Base-by-base conservation (phyloP, 2,329 filamentous ascomycete genomes). In the Colletotrichum euphorbiae region DNA sequence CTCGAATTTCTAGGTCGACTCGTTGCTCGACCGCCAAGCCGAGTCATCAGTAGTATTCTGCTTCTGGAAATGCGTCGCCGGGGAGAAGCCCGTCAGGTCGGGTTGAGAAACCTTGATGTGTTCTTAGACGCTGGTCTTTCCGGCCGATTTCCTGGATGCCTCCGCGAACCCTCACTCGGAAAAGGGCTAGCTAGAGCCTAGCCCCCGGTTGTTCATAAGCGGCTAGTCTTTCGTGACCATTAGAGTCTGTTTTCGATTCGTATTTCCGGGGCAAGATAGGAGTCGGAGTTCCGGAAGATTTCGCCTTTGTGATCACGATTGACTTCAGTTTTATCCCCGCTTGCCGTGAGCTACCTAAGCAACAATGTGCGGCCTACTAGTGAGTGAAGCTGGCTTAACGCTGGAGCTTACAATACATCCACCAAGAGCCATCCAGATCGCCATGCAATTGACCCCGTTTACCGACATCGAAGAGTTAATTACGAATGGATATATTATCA, bases 231-330 rank as follows among this genome's bases (percentile, higher is more conserved):
- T n/a, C n/a, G n/a, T 38, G 17, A 55, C 5, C 6, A 3, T 55
- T 17, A 33, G 43, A 31, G 40, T 24, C 38, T 48, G 42, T 17
- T 21, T 21, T 31, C 28, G 48, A 59, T 48, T 24, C 9, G 12
- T 21, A 24, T 59, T 33, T 31, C 7, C 15, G 17, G 40, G 56
- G 40, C n/a, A n/a, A 28, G 21, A n/a, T 9, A 6, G 5, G 17
- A 31, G 31, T n/a, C 17, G 31, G 56, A 24, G 43, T 50, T 13
- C 28, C 43, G 43, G 17, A 59, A 24, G 28, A 36, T 17, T 46
- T 46, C 42, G 7, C 33, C 21, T 59, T 50, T 36, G 17, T 48
- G 17, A 38, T 59, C 56, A 38, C 31, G 56, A 50, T 50, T 48
- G 19, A 15, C 55, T 36, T 58, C 42, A 11, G 43, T 12, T 0